A percentile compares a stretch with the other conserved stretches of the same genome.
These are phyloP conservation scores for Scheffersomyces titani DNA, from an alignment of 1,139 yeast genomes.

Conservation along the genomic window DNA sequence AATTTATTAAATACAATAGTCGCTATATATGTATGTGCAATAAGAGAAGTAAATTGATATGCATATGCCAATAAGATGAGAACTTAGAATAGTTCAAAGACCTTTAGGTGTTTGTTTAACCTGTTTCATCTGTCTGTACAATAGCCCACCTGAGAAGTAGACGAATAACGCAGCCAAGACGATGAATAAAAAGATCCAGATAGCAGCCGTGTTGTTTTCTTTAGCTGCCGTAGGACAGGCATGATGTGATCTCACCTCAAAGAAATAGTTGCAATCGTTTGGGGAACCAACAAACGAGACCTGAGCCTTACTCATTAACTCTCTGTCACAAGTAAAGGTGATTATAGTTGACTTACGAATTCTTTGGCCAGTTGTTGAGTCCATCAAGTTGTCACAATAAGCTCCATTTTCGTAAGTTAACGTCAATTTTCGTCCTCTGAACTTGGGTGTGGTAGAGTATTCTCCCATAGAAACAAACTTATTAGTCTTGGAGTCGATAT, in stretches of 20 bases:
- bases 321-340: constrained; percentile 80
- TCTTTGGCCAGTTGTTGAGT: constrained; percentile 38
- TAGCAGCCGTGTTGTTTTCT: constrained; percentile 55
- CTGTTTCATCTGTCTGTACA: constrained; percentile 35
- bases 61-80: neutral
- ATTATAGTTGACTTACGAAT: constrained; percentile 64
- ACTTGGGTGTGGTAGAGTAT: constrained; percentile 57
- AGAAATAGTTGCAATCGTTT: constrained; percentile 79
- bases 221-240: constrained; percentile 83
- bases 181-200: constrained; percentile 60
- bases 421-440: constrained; percentile 71
- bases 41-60: neutral
- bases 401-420: constrained; percentile 75
- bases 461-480: constrained; percentile 68
- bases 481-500: constrained; percentile 51
- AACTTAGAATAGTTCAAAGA: neutral
- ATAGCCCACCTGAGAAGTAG: constrained; percentile 55
- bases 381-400: constrained; percentile 48
- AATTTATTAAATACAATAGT: neutral
- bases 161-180: constrained; percentile 55
- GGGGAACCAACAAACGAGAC: constrained; percentile 70
- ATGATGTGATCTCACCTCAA: constrained; percentile 82
- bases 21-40: neutral
- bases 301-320: constrained; percentile 64
- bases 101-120: neutral